Base-by-base conservation (phyloP, 2,329 filamentous ascomycete species). In the Aspergillus quadricinctus region DNA sequence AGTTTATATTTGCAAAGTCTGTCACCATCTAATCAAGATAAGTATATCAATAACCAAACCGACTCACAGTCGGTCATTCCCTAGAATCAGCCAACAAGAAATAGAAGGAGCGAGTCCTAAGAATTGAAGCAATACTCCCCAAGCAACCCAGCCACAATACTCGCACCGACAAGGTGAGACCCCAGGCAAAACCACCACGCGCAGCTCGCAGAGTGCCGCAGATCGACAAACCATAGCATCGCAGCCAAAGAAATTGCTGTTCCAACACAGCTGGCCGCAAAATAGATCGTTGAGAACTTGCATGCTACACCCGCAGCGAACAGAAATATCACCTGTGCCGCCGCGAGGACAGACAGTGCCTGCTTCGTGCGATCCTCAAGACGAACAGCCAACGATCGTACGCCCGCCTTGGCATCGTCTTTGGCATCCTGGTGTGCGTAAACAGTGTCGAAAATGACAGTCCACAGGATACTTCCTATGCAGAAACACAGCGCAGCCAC, bases 341-440 rank as follows among this genome's bases (percentile, higher is more conserved):
- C 37, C 3, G 55, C 53, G 29, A 58, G n/a, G 14, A 54, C 37
- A 2, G 58, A 51, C 41, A 19, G 21, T 21, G 14, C 9, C 8
- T 21, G 41, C 41, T 21, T 51, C n/a, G 52, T 46, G n/a, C 21
- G n/a, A 2, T 23, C 48, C 3, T 53, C 53, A 27, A 56, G 46
- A n/a, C 27, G 51, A 2, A 95, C 78, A 1, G 89, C 91, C 64
- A 95, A 94, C 67, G 87, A 90, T 78, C 93, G 95, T 75, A 96
- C 94, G 8, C 91, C 92, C 0, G 88, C 90, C 72, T 91, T 92
- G 59, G 81, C 85, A 68, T 96, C 91, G 65, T 96, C 90, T 67
- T 87, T 87, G 71, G 93, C 88, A 66, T 96, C 91, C 86, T 94
- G 93, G 70, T 95, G 91, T 14, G 91, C 91, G 28, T 96, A 96